Conservation (phyloP, 1,139 yeast genomes). For the Candida sojae region DNA sequence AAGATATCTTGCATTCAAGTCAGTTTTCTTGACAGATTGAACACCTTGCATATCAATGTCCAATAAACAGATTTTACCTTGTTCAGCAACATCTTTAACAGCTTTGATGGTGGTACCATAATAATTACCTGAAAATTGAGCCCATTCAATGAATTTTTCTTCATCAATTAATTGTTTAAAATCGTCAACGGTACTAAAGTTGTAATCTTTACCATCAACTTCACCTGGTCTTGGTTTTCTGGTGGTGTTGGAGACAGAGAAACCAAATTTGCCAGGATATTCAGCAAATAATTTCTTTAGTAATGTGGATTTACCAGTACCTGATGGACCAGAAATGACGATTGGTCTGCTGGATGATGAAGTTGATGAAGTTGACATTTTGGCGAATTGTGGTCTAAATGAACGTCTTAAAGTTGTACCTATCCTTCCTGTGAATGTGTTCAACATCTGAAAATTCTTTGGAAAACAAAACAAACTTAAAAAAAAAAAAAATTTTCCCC, state of each 20-base stretch:
- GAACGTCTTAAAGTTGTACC: not conserved
- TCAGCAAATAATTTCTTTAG: slow-evolving; percentile 88
- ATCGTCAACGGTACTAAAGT: slow-evolving; percentile 76
- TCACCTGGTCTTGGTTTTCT: slow-evolving; percentile 92
- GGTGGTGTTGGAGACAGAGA: slow-evolving; percentile 93
- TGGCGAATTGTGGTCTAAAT: not conserved
- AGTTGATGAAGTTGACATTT: not conserved
- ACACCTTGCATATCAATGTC: slow-evolving; percentile 99
- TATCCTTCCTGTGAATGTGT: not conserved
- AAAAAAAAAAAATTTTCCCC: not conserved
- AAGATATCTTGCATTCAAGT: slow-evolving; percentile 79
- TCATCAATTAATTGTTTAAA: slow-evolving; percentile 75
- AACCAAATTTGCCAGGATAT: slow-evolving; percentile 86
- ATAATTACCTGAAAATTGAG: slow-evolving; percentile 95
- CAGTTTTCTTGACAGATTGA: slow-evolving; percentile 80
- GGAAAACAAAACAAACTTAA: not conserved
- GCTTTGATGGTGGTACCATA: slow-evolving; percentile 91
- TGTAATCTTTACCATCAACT: slow-evolving; percentile 83
- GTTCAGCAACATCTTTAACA: slow-evolving; percentile 69
- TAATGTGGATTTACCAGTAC: slow-evolving; percentile 93
- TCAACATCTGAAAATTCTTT: not conserved
- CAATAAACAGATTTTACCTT: slow-evolving; percentile 76
- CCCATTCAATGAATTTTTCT: slow-evolving; percentile 91
- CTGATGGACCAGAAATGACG: slow-evolving; percentile 96
- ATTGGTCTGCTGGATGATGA: slow-evolving; percentile 58